These are phyloP conservation scores for Cnidoscolus chayamansa DNA, from an alignment of 441 rosid genomes.

Conservation along the genomic window DNA sequence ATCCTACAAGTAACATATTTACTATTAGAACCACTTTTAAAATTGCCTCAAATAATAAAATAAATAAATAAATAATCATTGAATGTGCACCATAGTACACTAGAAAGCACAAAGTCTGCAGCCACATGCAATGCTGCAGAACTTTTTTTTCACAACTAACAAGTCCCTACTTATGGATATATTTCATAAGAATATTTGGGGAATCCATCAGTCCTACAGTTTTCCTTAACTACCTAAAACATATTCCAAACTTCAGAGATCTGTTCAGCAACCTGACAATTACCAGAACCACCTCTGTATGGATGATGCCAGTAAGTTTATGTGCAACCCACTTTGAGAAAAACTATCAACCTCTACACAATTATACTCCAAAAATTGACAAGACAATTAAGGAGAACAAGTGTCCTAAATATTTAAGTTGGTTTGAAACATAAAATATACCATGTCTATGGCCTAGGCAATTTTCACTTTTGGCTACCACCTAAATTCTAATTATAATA, in stretches of 20 bases:
- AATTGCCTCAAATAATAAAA: background rate
- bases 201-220: background rate
- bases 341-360: background rate
- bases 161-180: background rate
- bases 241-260: background rate
- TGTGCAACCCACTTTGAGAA: background rate
- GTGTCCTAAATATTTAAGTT: background rate
- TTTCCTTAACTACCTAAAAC: conserved; percentile 7
- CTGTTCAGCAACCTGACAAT: background rate
- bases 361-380: background rate
- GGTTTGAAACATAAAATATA: background rate
- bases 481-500: background rate
- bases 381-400: background rate
- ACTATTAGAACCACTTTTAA: background rate
- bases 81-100: background rate
- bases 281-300: background rate
- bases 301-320: background rate
- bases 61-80: background rate
- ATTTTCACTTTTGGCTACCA: background rate
- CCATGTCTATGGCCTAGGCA: background rate
- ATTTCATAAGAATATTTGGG: background rate
- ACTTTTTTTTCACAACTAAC: background rate
- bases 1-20: conserved; percentile 51
- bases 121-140: background rate
- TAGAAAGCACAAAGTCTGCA: background rate